These are phyloP conservation scores for Didymella exigua DNA, from an alignment of 2,329 filamentous ascomycete species.

Conservation along the genomic window DNA sequence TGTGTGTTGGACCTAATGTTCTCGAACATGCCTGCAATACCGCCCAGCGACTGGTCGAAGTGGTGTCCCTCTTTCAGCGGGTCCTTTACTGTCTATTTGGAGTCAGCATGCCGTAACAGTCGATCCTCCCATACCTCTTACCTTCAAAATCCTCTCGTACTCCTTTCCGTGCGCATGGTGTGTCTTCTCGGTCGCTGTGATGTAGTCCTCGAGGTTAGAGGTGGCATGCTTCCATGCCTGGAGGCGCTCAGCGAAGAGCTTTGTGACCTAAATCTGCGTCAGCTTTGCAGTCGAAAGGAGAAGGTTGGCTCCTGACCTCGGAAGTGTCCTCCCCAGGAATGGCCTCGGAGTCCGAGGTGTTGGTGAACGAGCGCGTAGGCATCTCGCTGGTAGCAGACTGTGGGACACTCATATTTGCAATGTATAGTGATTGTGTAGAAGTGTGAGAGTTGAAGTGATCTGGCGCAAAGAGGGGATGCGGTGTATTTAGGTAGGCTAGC, in stretches of 20 bases:
- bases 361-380: constrained; percentile 42
- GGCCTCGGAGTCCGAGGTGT: constrained; percentile 51
- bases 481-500: constrained; percentile 6
- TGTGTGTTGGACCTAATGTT: constrained; percentile 91
- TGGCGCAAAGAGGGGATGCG: neutral
- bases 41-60: constrained; percentile 88
- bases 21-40: constrained; percentile 88
- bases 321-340: constrained; percentile 57
- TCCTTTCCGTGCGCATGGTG: constrained; percentile 88
- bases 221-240: constrained; percentile 96
- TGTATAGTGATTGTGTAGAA: neutral
- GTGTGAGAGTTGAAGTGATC: neutral
- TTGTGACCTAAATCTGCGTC: constrained; percentile 43
- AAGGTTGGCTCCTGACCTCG: constrained; percentile 35
- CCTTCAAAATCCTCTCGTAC: constrained; percentile 93
- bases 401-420: constrained; percentile 39
- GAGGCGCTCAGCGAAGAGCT: constrained; percentile 81
- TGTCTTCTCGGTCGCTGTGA: constrained; percentile 82
- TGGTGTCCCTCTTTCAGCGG: constrained; percentile 90
- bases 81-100: constrained; percentile 75
- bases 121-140: constrained; percentile 31
- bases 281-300: neutral
- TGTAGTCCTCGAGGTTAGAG: constrained; percentile 88
- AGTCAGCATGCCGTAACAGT: constrained; percentile 7
- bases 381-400: constrained; percentile 39